phyloP scores from a whole-genome alignment of 2,329 filamentous ascomycete species.

The Aspergillus niger region DNA sequence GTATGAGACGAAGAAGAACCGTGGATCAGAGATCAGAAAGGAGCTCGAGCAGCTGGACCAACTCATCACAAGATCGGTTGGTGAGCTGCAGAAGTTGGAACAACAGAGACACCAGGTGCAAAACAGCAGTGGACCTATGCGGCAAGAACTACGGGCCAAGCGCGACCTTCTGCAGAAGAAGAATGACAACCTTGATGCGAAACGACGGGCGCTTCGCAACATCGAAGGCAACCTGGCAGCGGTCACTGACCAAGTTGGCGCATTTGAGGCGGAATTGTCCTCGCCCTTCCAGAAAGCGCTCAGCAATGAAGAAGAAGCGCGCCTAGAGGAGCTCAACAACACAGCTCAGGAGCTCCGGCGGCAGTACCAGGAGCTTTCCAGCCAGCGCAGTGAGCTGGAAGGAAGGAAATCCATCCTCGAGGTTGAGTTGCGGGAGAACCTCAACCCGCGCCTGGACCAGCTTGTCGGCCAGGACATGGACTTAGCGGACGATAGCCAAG shows the following conservation, averaged over 20 bases:
- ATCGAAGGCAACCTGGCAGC: constrained; percentile 75
- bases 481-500: constrained; percentile 56
- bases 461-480: constrained; percentile 77
- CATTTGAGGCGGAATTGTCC: constrained; percentile 76
- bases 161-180: constrained; percentile 73
- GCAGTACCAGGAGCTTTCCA: constrained; percentile 74
- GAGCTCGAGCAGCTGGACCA: constrained; percentile 81
- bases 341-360: constrained; percentile 73
- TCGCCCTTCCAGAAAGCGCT: constrained; percentile 93
- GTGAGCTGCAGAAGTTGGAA: constrained; percentile 79
- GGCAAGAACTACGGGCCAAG: constrained; percentile 74
- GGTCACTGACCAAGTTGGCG: constrained; percentile 71
- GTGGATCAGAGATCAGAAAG: constrained; percentile 65
- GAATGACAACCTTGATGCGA: constrained; percentile 71
- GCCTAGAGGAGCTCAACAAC: constrained; percentile 70
- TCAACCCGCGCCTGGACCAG: constrained; percentile 84
- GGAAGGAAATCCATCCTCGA: constrained; percentile 80
- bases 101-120: constrained; percentile 77
- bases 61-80: constrained; percentile 82
- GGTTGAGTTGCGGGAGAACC: constrained; percentile 82
- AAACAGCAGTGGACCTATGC: constrained; percentile 76
- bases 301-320: constrained; percentile 76
- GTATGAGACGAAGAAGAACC: constrained; percentile 66
- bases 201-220: constrained; percentile 64
- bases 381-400: constrained; percentile 74